phyloP scores from a whole-genome alignment of 352 stramenopile genomes.

The Pythium guiyangense region DNA sequence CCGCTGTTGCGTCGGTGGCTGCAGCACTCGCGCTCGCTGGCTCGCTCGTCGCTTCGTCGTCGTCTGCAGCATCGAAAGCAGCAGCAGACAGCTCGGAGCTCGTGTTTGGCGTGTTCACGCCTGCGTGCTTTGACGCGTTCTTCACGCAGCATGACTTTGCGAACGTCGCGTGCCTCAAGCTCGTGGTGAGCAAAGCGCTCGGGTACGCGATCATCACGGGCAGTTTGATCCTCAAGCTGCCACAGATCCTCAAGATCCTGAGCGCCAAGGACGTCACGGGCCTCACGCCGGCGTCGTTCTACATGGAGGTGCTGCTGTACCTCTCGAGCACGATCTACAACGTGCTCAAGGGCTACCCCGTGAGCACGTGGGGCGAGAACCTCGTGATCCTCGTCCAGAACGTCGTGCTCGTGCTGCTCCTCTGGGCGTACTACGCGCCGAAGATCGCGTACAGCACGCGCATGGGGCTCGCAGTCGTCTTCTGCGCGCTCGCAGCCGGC shows the following conservation, averaged over 20 bases:
- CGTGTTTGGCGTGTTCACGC: constrained; percentile 66
- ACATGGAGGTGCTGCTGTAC: constrained; percentile 87
- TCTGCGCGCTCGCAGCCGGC: constrained; percentile 38
- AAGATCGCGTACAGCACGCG: constrained; percentile 49
- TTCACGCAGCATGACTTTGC: constrained; percentile 76
- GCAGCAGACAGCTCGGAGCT: constrained; percentile 36
- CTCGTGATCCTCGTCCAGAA: constrained; percentile 86
- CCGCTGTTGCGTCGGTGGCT: too few relatives aligned
- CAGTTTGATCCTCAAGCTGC: constrained; percentile 83
- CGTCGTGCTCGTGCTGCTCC: constrained; percentile 71
- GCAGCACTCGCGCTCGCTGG: not conserved
- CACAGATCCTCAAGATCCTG: constrained; percentile 89
- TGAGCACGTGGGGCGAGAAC: constrained; percentile 86
- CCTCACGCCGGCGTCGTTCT: constrained; percentile 82
- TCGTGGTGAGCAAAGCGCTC: constrained; percentile 76
- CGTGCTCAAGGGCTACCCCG: constrained; percentile 70
- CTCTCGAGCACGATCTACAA: constrained; percentile 84
- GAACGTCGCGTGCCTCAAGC: constrained; percentile 81
- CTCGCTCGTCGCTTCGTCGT: constrained; percentile 7
- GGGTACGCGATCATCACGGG: constrained; percentile 87
- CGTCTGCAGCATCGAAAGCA: not conserved
- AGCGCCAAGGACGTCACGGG: constrained; percentile 75
- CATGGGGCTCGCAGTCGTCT: constrained; percentile 38
- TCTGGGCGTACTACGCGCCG: constrained; percentile 67
- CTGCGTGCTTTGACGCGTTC: constrained; percentile 78